Conservation (phyloP, 495 filamentous ascomycete species). For the Apodospora peruviana region DNA sequence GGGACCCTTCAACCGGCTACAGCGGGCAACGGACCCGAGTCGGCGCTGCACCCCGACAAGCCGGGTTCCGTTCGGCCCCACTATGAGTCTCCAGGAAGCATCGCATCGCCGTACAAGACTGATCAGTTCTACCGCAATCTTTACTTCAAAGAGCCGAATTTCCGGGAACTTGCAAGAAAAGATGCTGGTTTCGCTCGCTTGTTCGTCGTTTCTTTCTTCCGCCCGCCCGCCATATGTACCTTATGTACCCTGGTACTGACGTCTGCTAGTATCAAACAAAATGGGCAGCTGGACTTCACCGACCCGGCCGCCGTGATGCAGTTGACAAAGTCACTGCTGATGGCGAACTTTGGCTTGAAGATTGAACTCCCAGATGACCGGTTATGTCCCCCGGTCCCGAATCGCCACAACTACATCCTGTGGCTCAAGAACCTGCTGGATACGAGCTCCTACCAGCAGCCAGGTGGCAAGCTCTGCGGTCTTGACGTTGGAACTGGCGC, state of each 20-base stretch:
- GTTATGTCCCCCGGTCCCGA: slow-evolving; percentile 85
- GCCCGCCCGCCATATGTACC: background rate
- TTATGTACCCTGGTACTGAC: background rate
- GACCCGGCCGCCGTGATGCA: slow-evolving; percentile 73
- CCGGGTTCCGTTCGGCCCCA: too few relatives aligned
- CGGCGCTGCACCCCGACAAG: too few relatives aligned
- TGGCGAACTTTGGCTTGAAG: slow-evolving; percentile 65
- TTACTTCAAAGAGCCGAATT: slow-evolving; percentile 29
- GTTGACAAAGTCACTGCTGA: slow-evolving; percentile 73
- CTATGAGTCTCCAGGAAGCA: too few relatives aligned
- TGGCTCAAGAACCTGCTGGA: slow-evolving; percentile 88
- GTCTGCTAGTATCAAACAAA: slow-evolving; percentile 43
- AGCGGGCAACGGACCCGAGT: too few relatives aligned
- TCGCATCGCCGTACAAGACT: too few relatives aligned
- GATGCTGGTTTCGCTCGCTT: slow-evolving; percentile 25
- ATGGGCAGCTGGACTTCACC: slow-evolving; percentile 73
- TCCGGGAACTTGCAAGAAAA: slow-evolving; percentile 26
- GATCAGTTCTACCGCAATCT: slow-evolving; percentile 33
- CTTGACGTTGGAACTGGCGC: slow-evolving; percentile 91
- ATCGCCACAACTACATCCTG: slow-evolving; percentile 81
- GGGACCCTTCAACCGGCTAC: background rate
- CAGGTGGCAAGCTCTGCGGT: slow-evolving; percentile 53
- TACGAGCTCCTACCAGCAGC: slow-evolving; percentile 56
- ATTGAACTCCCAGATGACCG: slow-evolving; percentile 70
- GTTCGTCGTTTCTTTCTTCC: slow-evolving; percentile 5